Evolutionary conservation across 179 eudicot genomes (phyloP).

Genomic region (Dionaea muscipula): DNA sequence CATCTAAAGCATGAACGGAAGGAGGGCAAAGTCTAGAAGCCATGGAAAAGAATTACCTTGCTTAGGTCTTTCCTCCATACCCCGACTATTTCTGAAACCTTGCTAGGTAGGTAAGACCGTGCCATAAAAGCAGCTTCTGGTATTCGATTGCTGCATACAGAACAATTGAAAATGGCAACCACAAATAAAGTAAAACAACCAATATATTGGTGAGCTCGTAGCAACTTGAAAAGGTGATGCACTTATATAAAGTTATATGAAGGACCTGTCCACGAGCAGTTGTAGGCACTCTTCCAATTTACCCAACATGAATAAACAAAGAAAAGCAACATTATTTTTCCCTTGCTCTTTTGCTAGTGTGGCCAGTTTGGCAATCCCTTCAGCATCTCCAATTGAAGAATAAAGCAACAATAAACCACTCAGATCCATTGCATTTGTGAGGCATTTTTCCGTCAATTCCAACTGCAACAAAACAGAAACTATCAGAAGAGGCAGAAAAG

Average conservation of each 20-base stretch:
- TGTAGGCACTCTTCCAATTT: conserved; percentile 85
- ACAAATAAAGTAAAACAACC: too few species aligned
- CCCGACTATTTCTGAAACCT: conserved; percentile 82
- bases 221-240: too few species aligned
- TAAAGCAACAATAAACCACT: conserved; percentile 90
- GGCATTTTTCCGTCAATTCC: conserved; percentile 83
- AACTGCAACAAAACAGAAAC: conserved; percentile 29
- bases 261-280: conserved; percentile 75
- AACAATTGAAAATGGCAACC: conserved; percentile 16
- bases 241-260: too few species aligned
- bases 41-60: conserved; percentile 41
- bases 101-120: conserved; percentile 92
- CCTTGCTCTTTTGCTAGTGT: conserved; percentile 72
- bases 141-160: conserved; percentile 73
- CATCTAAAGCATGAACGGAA: background rate
- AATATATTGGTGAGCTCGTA: too few species aligned
- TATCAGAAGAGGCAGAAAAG: background rate
- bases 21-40: background rate
- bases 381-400: conserved; percentile 90
- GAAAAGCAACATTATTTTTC: conserved; percentile 87
- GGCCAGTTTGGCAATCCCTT: conserved; percentile 68
- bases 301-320: conserved; percentile 75
- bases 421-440: conserved; percentile 77
- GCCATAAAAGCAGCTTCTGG: conserved; percentile 99
- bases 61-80: conserved; percentile 88